phyloP scores from a whole-genome alignment of 257 asterid genomes.

The Ehretia macrophylla region DNA sequence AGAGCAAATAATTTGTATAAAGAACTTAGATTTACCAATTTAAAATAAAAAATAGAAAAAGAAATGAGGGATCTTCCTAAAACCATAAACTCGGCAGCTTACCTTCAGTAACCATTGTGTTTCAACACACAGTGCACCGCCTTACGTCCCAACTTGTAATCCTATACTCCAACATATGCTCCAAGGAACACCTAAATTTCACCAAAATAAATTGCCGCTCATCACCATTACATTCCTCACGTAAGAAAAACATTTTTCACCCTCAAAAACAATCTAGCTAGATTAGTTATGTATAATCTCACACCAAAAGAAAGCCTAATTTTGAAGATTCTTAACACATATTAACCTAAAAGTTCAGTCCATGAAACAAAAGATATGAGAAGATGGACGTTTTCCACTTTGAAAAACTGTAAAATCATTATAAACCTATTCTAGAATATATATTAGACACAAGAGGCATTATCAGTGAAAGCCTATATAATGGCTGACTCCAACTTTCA shows the following conservation, averaged over 20 bases:
- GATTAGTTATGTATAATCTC: background rate
- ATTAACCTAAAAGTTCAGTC: too few species aligned
- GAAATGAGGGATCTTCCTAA: conserved; percentile 13
- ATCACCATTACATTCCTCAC: conserved; percentile 12
- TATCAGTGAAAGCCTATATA: background rate
- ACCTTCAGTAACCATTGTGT: conserved; percentile 23
- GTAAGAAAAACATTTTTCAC: conserved; percentile 3
- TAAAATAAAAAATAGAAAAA: conserved; percentile 4
- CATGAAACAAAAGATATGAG: background rate
- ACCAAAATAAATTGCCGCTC: conserved; percentile 21
- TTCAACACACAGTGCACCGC: conserved; percentile 22
- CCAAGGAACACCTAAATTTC: conserved; percentile 33
- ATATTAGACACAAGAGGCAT: background rate
- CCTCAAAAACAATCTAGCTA: conserved; percentile 6
- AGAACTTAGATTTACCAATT: background rate
- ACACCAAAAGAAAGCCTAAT: background rate
- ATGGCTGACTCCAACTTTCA: background rate
- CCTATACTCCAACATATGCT: conserved; percentile 30
- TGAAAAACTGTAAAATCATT: background rate
- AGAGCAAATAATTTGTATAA: background rate
- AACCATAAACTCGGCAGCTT: conserved; percentile 19
- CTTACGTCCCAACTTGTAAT: conserved; percentile 29
- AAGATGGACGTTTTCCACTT: background rate
- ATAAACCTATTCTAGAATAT: too few species aligned
- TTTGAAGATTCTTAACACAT: background rate